Percentiles rank a stretch among this genome's conserved stretches.
Evolutionary conservation across 306 rosid genomes (phyloP).

Genomic region (Calophaca sinica): DNA sequence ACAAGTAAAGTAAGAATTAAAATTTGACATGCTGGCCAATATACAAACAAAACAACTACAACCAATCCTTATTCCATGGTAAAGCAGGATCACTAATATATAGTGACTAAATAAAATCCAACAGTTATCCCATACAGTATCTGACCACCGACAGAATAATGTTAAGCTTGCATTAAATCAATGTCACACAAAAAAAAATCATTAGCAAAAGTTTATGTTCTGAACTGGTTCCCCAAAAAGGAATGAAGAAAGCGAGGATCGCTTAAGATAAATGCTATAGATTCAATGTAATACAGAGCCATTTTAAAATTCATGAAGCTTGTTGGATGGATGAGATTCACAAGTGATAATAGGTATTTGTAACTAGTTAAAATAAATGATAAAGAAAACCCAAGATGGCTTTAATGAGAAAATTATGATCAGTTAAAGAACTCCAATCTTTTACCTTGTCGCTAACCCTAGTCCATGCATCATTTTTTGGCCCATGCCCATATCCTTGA

Average conservation of each 20-base stretch:
- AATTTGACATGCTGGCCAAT: background rate
- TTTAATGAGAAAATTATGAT: conserved; percentile 2
- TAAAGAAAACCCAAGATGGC: conserved; percentile 4
- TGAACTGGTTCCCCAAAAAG: background rate
- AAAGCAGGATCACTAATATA: background rate
- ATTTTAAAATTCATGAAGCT: conserved; percentile 13
- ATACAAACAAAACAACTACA: conserved; percentile 7
- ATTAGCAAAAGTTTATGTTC: conserved; percentile 9
- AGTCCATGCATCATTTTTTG: conserved; percentile 57
- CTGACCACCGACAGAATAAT: background rate
- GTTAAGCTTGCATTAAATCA: conserved; percentile 15
- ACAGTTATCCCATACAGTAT: background rate
- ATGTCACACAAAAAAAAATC: conserved; percentile 11
- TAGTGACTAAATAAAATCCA: conserved; percentile 21
- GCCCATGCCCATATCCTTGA: conserved; percentile 58
- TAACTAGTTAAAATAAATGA: conserved; percentile 6
- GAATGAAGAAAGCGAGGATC: background rate
- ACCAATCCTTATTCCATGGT: background rate
- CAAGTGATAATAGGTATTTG: conserved; percentile 1
- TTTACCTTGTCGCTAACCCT: conserved; percentile 64
- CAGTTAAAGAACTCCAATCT: conserved; percentile 13
- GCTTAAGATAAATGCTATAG: background rate
- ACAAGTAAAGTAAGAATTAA: background rate
- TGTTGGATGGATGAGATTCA: background rate
- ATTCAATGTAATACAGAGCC: background rate